Evolutionary conservation across 2,329 filamentous ascomycete species (phyloP).

Genomic region (Fusarium sp.): DNA sequence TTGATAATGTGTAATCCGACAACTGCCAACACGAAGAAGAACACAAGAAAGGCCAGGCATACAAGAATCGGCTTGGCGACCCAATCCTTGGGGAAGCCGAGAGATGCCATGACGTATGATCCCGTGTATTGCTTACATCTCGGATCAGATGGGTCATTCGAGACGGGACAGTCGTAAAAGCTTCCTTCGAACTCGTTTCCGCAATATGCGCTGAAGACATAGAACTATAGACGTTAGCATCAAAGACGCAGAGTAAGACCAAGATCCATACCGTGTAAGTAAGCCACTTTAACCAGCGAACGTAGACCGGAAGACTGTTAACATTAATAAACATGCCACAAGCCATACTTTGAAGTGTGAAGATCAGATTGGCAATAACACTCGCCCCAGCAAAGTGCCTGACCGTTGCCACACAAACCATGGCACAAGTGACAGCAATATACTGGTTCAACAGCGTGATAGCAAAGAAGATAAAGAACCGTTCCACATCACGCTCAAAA

Average conservation of each 20-base stretch:
- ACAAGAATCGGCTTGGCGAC: conserved; percentile 73
- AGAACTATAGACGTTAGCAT: conserved; percentile 61
- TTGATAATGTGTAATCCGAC: conserved; percentile 72
- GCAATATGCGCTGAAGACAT: conserved; percentile 76
- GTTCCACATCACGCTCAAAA: conserved; percentile 69
- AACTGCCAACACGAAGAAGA: conserved; percentile 71
- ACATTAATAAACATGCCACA: conserved; percentile 82
- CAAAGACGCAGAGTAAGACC: rapidly evolving
- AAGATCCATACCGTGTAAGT: conserved; percentile 63
- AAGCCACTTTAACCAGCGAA: conserved; percentile 80
- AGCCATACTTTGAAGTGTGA: conserved; percentile 78
- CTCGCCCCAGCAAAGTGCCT: conserved; percentile 77
- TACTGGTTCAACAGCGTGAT: conserved; percentile 78
- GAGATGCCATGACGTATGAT: conserved; percentile 72
- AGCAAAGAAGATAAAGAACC: conserved; percentile 79
- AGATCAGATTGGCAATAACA: conserved; percentile 77
- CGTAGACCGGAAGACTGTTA: conserved; percentile 78
- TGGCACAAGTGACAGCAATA: conserved; percentile 77
- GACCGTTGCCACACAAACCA: conserved; percentile 72
- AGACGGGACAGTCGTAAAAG: conserved; percentile 78
- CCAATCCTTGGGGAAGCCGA: conserved; percentile 77
- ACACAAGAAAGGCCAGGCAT: conserved; percentile 69
- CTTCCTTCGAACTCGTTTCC: conserved; percentile 78
- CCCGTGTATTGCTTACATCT: conserved; percentile 76
- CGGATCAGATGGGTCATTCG: conserved; percentile 70